Evolutionary conservation across 495 filamentous ascomycete genomes (phyloP), one percentile per base, ranked within the genome.

Genomic region (Neurospora africana): DNA sequence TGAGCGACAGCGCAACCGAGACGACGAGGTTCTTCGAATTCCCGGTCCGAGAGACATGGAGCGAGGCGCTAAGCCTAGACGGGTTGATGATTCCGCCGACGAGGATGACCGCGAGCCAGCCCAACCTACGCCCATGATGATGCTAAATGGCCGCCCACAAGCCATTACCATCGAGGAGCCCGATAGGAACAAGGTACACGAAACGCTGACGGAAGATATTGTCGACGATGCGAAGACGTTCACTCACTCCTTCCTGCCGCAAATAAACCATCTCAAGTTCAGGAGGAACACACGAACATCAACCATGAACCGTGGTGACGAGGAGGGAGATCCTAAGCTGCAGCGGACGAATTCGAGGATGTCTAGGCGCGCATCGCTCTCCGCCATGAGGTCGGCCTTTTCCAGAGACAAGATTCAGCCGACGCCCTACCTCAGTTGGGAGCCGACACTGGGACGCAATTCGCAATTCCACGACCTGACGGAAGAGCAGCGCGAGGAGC

Each of bases 361-460:
- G 82, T 78, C 9, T 70, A 84, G 33, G 35, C 74, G 75, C 13
- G 73, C 73, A 37, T 81, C 83, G 0, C 47, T 84, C 17, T 70
- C 74, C 11, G 75, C 72, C 3, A 69, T 84, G 23, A 74, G 72
- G 69, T 76, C 79, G 0, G 84, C 79, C n/a, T 76, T 87, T 58
- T 81, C 85, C 27, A 72, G 79, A 61, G 75, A 82, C 37, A 82
- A 86, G 74, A 82, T 84, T 15, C 80, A 83, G 19, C 85, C 86
- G 41, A 91, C 90, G 30, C 94, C 95, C 0, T 99, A 99, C 79
- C 86, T 99, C 30, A 97, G 93, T 78, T 98, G 92, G 89, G 89
- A 94, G 78, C 93, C 95, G 6, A 99, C 95, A 0, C 84, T 97
- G 43, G 95, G 92, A 21, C 87, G 95, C 47, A 98, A 98, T 78